Evolutionary conservation across 371 early-diverging fungal species (phyloP).

Genomic region (Fennellomyces sp.): DNA sequence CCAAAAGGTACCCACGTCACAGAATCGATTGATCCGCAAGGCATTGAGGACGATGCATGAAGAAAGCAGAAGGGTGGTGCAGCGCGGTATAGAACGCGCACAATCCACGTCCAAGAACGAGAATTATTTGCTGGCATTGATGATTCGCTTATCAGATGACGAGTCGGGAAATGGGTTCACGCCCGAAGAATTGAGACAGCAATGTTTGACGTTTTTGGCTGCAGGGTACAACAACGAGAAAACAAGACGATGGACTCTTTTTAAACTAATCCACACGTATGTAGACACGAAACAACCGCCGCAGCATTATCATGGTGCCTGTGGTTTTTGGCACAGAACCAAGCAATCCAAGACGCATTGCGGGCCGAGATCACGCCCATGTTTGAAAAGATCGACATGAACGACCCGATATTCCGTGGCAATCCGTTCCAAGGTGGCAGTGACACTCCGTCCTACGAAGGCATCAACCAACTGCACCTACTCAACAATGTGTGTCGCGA

Average conservation of each 20-base stretch:
- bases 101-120: not conserved
- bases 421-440: not conserved
- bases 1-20: slow-evolving; percentile 34
- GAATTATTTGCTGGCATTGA: slow-evolving; percentile 36
- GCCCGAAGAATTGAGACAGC: slow-evolving; percentile 24
- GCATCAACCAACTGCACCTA: slow-evolving; percentile 42
- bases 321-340: slow-evolving; percentile 50
- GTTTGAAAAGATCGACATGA: slow-evolving; percentile 12
- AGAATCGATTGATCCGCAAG: slow-evolving; percentile 15
- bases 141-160: slow-evolving; percentile 38
- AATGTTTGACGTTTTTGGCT: slow-evolving; percentile 30
- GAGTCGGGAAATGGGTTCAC: slow-evolving; percentile 34
- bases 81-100: slow-evolving; percentile 36
- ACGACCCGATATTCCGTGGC: not conserved
- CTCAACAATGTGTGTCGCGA: slow-evolving; percentile 59
- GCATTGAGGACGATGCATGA: slow-evolving; percentile 28
- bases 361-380: slow-evolving; percentile 39
- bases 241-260: no score
- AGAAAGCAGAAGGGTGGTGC: slow-evolving; percentile 46
- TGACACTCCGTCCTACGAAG: slow-evolving; percentile 42
- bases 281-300: slow-evolving; percentile 59
- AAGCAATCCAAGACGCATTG: slow-evolving; percentile 43
- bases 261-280: no score
- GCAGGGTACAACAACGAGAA: slow-evolving; percentile 34
- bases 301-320: slow-evolving; percentile 59